Base-by-base conservation (phyloP, 2,329 filamentous ascomycete genomes). In the Lachnum nothofagi region DNA sequence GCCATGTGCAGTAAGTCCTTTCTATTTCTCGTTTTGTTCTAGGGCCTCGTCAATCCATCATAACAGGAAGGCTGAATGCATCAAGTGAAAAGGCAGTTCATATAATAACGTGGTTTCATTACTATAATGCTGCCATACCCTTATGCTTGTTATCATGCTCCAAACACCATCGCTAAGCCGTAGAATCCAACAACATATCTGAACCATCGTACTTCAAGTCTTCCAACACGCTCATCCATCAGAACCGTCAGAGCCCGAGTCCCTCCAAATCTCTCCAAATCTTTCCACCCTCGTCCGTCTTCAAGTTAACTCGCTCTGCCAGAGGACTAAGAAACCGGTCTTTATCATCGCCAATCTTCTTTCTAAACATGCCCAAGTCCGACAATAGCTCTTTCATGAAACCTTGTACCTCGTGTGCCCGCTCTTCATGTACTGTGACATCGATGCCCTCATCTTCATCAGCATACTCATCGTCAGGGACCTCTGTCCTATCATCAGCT, bases 341-440 rank as follows among this genome's bases (percentile, higher is more conserved):
- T 67, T 86, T 80, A 66, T 97, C 93, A 60, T 93, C 89, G 5
- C 80, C 83, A 54, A 97, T 82, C 72, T 95, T 97, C 61, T 82
- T 82, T 67, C 85, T 85, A 71, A 95, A 94, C 64, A 91, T 67
- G 24, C 78, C 79, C 46, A 95, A 65, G 60, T 97, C 91, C 59
- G 83, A 82, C 56, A 98, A 74, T 63, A 97, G 78, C 29, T 85
- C 83, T 58, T 91, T 82, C 75, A 95, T 91, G 62, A 88, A 82
- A n/a, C 83, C 82, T 64, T 96, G 88, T 72, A 91, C 79, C 54
- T 91, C 78, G 34, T 77, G 73, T 14, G 76, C 76, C 38, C 73
- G 74, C 42, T 79, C 70, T 46, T 79, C 76, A 52, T 74, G 69
- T 8, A 75, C 73, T 52, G 69, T 73, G 33, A 72, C 69, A 42